Conservation (phyloP, 1,284 basidiomycete genomes). For the Hypsizygus ulmarius region DNA sequence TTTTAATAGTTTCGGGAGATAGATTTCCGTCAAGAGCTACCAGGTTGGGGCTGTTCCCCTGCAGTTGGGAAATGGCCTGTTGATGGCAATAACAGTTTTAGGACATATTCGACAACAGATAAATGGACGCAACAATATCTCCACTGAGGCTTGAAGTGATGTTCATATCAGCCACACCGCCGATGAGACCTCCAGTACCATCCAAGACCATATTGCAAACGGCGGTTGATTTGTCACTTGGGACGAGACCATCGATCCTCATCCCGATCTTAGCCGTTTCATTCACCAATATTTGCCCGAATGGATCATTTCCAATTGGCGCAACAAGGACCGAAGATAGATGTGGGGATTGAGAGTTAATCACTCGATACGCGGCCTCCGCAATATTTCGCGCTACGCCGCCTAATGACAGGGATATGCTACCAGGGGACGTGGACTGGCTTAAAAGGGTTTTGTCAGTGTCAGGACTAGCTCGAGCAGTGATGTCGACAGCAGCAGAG, state of each 20-base stretch:
- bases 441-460: constrained; percentile 32
- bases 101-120: neutral
- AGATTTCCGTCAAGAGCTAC: constrained; percentile 87
- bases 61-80: constrained; percentile 45
- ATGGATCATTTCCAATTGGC: constrained; percentile 65
- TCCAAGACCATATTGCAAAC: constrained; percentile 87
- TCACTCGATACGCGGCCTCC: constrained; percentile 75
- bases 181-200: constrained; percentile 65
- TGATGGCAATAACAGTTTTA: neutral
- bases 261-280: constrained; percentile 67
- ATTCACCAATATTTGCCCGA: constrained; percentile 60
- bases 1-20: constrained; percentile 48
- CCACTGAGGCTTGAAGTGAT: constrained; percentile 56
- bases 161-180: constrained; percentile 91
- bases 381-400: constrained; percentile 96
- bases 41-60: constrained; percentile 49
- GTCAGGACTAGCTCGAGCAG: constrained; percentile 43
- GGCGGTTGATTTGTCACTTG: constrained; percentile 52
- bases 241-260: constrained; percentile 78
- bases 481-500: constrained; percentile 85
- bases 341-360: constrained; percentile 36
- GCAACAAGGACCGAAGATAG: constrained; percentile 55
- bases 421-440: constrained; percentile 82
- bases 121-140: constrained; percentile 40
- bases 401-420: constrained; percentile 72